Base-by-base conservation (phyloP, 441 rosid genomes). In the Gossypium schwendimanii region DNA sequence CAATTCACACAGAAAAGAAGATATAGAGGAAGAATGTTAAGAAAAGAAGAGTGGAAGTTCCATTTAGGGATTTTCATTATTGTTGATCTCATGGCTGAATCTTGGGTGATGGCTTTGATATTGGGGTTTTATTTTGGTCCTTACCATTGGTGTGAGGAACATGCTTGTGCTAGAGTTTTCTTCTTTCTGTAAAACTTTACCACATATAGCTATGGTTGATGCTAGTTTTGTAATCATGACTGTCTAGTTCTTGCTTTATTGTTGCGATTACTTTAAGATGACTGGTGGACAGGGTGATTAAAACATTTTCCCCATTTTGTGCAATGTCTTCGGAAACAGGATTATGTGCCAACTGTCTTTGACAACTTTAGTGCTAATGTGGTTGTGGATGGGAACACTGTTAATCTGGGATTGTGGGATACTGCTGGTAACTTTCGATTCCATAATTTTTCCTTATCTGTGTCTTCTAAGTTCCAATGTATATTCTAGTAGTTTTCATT, bases 361-460 rank as follows among this genome's bases (percentile, higher is more conserved):
- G 98, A 93, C 84, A 93, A 93, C 79, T 93, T 93, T 82, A 88
- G 96, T 66, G 98, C 98, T 2, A 93, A 93, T 67, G 98, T 93
- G 72, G 93, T 87, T 62, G 98, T 93, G 65, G 96, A 93, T 86
- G 97, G 97, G 33, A 93, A 84, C 84, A 93, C 95, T 50, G 91
- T 93, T 68, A 91, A 93, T 80, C 85, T 93, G 17, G 98, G 94
- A 49, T 78, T 93, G 80, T 93, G 98, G 98, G 98, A 93, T 71
- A 93, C 97, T 74, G 98, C 98, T 36, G 98, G 98, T 89, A 71
- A 75, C 79, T 74, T 76, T 50, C 17, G 3, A 63, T 63, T 58
- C 57, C 9, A 8, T 39, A 14, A 2, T 1, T 52, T 15, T 60
- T 74, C 57, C 50, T 18, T 68, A 44, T 67, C 58, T 26, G 14